Percentiles rank a stretch among this genome's conserved stretches.
These are phyloP conservation scores for Trichophyton schoenleinii DNA, from an alignment of 2,329 filamentous ascomycete genomes.

Conservation along the genomic window DNA sequence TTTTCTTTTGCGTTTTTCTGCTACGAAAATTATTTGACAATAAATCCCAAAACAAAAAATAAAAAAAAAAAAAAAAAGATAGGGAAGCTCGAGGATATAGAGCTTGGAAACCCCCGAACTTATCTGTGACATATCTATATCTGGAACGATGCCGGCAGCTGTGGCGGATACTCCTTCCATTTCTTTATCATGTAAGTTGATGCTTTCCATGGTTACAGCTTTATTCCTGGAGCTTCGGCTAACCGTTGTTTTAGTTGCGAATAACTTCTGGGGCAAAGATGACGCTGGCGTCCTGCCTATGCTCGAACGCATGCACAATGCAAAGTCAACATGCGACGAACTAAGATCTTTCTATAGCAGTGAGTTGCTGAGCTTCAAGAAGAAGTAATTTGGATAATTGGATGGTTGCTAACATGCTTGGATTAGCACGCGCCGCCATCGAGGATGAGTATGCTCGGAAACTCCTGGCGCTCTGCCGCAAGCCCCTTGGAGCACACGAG, in stretches of 20 bases:
- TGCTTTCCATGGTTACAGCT: not conserved
- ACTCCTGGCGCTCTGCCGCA: conserved; percentile 70
- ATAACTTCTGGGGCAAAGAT: conserved; percentile 99
- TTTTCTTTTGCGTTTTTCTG: not conserved
- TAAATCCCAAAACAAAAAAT: not conserved
- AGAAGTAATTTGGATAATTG: not conserved
- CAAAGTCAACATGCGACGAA: conserved; percentile 91
- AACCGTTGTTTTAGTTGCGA: conserved; percentile 55
- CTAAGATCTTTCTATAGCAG: conserved; percentile 79
- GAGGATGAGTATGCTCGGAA: conserved; percentile 96
- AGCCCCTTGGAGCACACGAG: conserved; percentile 79
- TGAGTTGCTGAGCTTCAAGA: conserved; percentile 29
- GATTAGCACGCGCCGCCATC: conserved; percentile 68
- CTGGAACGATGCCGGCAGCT: conserved; percentile 45
- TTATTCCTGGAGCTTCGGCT: not conserved
- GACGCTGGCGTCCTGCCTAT: conserved; percentile 89
- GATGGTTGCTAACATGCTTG: not conserved
- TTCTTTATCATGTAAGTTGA: conserved; percentile 50
- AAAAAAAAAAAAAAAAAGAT: not conserved
- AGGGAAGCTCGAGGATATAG: not conserved
- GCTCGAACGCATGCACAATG: conserved; percentile 84
- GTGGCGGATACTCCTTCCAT: conserved; percentile 51
- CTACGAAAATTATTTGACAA: not conserved
- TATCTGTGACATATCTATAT: not conserved
- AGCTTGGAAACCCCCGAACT: not conserved